Percentiles rank a stretch among this genome's conserved stretches.
Evolutionary conservation across 495 filamentous ascomycete species (phyloP).

Genomic region (Penicillium longicatenatum): DNA sequence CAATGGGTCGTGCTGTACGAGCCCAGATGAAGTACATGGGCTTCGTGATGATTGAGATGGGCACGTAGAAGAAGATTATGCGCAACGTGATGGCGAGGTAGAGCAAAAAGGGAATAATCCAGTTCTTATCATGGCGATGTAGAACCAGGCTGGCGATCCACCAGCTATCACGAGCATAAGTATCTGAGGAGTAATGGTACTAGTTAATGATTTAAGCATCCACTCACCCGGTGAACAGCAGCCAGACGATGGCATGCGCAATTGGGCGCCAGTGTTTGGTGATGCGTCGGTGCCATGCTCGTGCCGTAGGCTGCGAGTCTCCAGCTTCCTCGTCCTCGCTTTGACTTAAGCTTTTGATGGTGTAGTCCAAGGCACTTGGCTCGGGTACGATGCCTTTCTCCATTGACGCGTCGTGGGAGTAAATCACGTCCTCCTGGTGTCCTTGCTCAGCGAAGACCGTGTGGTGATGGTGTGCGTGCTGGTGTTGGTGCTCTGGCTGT

Average conservation of each 20-base stretch:
- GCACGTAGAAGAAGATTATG: conserved; percentile 71
- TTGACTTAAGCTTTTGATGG: conserved; percentile 37
- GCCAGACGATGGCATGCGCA: conserved; percentile 52
- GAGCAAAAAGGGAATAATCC: conserved; percentile 83
- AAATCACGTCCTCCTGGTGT: conserved; percentile 48
- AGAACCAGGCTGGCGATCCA: conserved; percentile 82
- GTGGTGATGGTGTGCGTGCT: conserved; percentile 56
- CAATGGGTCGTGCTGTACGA: conserved; percentile 56
- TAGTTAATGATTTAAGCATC: background rate
- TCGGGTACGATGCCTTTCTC: conserved; percentile 50
- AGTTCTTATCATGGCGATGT: conserved; percentile 72
- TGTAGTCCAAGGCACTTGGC: conserved; percentile 42
- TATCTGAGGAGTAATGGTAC: conserved; percentile 3
- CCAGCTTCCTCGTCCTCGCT: conserved; percentile 33
- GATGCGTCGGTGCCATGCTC: conserved; percentile 30
- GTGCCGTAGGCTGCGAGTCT: conserved; percentile 22
- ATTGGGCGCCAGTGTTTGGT: conserved; percentile 38
- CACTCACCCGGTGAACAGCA: conserved; percentile 63
- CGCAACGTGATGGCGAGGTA: conserved; percentile 76
- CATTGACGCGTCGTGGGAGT: conserved; percentile 40
- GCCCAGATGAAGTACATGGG: conserved; percentile 70
- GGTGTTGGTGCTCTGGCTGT: conserved; percentile 42
- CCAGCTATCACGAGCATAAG: conserved; percentile 59
- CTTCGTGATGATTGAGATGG: conserved; percentile 61
- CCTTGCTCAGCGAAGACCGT: conserved; percentile 43